Conservation (phyloP, 345 rosid genomes). For the Melaleuca alternifolia region DNA sequence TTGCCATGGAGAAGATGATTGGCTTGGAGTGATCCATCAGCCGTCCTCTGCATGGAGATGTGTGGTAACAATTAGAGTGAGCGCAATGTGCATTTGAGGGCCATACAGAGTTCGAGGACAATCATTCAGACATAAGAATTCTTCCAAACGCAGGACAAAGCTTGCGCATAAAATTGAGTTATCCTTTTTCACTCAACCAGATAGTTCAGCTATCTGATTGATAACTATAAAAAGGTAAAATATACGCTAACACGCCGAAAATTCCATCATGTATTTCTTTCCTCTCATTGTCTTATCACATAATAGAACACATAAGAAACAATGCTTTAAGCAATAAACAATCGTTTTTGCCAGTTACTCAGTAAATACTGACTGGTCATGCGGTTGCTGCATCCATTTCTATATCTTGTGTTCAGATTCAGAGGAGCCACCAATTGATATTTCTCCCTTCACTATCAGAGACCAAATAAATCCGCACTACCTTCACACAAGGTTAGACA, state of each 20-base stretch:
- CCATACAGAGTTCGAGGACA: neutral
- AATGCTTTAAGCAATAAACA: neutral
- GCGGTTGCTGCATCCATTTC: neutral
- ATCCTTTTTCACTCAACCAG: neutral
- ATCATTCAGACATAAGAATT: neutral
- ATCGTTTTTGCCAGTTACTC: neutral
- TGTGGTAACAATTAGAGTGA: neutral
- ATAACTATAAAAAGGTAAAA: neutral
- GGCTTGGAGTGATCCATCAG: slow-evolving; percentile 39
- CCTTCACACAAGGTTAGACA: neutral
- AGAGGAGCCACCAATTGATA: neutral
- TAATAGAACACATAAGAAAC: too few species aligned
- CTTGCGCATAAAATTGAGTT: neutral
- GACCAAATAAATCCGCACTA: neutral
- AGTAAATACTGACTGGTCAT: neutral
- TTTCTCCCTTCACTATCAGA: neutral
- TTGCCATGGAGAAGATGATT: slow-evolving; percentile 59
- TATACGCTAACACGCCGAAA: neutral
- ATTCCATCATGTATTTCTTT: neutral
- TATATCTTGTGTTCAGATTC: neutral
- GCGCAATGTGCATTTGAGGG: neutral
- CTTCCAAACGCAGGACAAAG: neutral
- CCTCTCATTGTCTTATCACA: neutral
- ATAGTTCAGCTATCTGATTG: neutral
- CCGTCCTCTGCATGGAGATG: slow-evolving; percentile 18